Percentiles rank a stretch among this genome's conserved stretches.
Evolutionary conservation across 352 stramenopile species (phyloP).

Genomic region (Globisporangium heterothallicum): DNA sequence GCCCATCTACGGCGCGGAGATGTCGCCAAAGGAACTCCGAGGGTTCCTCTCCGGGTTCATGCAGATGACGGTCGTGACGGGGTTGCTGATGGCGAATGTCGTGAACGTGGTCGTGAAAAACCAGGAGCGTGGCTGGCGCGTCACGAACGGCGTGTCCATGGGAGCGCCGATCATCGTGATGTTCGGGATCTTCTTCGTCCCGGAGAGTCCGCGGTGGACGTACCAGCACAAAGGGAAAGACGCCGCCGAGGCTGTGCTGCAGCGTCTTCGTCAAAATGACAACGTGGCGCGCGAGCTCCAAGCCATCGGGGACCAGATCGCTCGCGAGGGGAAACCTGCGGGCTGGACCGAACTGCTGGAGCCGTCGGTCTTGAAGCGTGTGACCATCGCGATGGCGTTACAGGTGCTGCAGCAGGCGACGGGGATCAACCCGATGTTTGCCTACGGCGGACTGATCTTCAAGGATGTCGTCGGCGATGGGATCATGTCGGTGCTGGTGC

Average conservation of each 20-base stretch:
- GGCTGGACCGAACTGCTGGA: slow-evolving; percentile 20
- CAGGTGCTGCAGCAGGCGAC: slow-evolving; percentile 27
- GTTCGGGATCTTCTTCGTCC: slow-evolving; percentile 30
- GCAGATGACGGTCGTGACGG: slow-evolving; percentile 26
- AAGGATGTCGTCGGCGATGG: slow-evolving; percentile 28
- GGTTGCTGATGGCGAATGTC: slow-evolving; percentile 20
- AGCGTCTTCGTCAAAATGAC: slow-evolving; percentile 17
- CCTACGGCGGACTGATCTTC: slow-evolving; percentile 35
- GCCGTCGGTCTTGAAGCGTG: slow-evolving; percentile 18
- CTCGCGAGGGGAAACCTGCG: slow-evolving; percentile 11
- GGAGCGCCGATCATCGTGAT: slow-evolving; percentile 27
- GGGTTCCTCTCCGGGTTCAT: slow-evolving; percentile 30
- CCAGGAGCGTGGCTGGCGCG: slow-evolving; percentile 20
- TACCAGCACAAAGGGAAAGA: slow-evolving; percentile 22
- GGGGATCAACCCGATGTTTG: slow-evolving; percentile 25
- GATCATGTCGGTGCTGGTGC: slow-evolving; percentile 21
- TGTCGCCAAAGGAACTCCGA: slow-evolving; percentile 28
- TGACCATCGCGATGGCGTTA: slow-evolving; percentile 25
- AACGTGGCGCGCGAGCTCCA: slow-evolving; percentile 23
- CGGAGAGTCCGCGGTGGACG: slow-evolving; percentile 30
- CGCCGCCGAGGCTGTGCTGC: slow-evolving; percentile 17
- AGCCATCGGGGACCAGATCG: slow-evolving; percentile 30
- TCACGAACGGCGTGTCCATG: slow-evolving; percentile 26
- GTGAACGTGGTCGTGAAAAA: slow-evolving; percentile 22
- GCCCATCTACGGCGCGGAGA: slow-evolving; percentile 27